phyloP scores from a whole-genome alignment of 495 filamentous ascomycete species.

The Melanomma pulvis-pyrius region DNA sequence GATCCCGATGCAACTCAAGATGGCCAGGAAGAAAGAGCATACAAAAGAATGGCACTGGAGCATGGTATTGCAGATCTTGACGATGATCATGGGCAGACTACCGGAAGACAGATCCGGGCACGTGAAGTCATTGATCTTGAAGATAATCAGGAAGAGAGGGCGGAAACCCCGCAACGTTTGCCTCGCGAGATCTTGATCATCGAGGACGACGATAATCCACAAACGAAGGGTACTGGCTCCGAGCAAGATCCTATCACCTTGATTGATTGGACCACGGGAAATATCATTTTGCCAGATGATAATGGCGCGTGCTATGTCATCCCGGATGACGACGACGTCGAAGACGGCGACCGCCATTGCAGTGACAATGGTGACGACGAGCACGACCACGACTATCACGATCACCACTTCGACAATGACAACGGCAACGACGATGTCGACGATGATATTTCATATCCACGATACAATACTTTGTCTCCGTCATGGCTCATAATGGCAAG shows the following conservation, averaged over 20 bases:
- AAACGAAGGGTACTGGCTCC: not conserved
- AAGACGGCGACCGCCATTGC: not conserved
- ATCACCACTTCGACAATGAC: not conserved
- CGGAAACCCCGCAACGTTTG: not conserved
- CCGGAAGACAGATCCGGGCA: too few relatives aligned
- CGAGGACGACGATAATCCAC: not conserved
- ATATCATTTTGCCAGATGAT: not conserved
- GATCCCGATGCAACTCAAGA: too few relatives aligned
- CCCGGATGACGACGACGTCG: not conserved
- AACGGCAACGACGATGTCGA: not conserved
- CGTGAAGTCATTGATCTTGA: not conserved
- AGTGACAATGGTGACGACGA: not conserved
- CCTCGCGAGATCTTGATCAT: not conserved
- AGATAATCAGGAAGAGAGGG: not conserved
- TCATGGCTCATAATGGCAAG: too few relatives aligned
- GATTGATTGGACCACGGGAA: not conserved
- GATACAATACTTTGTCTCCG: too few relatives aligned
- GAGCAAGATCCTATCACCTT: not conserved
- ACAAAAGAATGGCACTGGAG: too few relatives aligned
- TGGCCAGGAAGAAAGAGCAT: too few relatives aligned
- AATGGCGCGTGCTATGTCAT: not conserved
- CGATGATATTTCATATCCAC: not conserved
- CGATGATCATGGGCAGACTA: too few relatives aligned
- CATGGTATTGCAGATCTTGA: too few relatives aligned
- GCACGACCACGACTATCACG: not conserved